Percentiles rank a stretch among this genome's conserved stretches.
Evolutionary conservation across 208 protist genomes (phyloP).

Genomic region (Crithidia fasciculata): DNA sequence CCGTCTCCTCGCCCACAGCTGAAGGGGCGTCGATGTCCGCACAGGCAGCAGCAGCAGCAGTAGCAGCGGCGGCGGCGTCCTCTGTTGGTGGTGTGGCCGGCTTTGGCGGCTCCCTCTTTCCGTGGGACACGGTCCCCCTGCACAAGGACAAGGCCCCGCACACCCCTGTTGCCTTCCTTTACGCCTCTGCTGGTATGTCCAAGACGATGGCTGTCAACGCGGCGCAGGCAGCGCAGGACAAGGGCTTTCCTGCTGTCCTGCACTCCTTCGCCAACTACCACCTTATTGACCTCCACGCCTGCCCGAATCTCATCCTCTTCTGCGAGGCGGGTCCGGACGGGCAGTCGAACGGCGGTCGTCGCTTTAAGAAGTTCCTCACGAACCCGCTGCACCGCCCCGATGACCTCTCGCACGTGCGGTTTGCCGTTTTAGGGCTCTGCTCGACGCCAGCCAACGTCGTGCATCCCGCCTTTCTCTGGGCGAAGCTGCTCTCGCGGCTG

Average conservation of each 20-base stretch:
- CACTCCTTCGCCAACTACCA: constrained; percentile 42
- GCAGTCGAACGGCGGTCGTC: constrained; percentile 33
- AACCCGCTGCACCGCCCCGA: constrained; percentile 42
- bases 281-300: constrained; percentile 22
- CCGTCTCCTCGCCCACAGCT: not conserved
- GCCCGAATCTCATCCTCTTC: constrained; percentile 52
- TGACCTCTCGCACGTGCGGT: constrained; percentile 43
- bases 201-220: constrained; percentile 50
- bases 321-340: constrained; percentile 44
- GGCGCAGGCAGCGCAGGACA: constrained; percentile 27
- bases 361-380: constrained; percentile 43
- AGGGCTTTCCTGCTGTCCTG: constrained; percentile 40
- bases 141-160: constrained; percentile 25
- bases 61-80: not conserved
- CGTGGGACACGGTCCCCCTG: constrained; percentile 45
- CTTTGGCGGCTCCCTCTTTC: constrained; percentile 18
- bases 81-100: not conserved
- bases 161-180: constrained; percentile 41
- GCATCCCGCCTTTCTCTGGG: constrained; percentile 42
- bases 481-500: constrained; percentile 36
- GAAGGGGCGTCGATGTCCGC: not conserved
- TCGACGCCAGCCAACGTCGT: constrained; percentile 21
- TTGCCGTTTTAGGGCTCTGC: constrained; percentile 51
- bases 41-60: not conserved
- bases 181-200: constrained; percentile 59